Evolutionary conservation across 495 filamentous ascomycete genomes (phyloP), one percentile per base, ranked within the genome.

Genomic region (Penicillium macrosclerotiorum): DNA sequence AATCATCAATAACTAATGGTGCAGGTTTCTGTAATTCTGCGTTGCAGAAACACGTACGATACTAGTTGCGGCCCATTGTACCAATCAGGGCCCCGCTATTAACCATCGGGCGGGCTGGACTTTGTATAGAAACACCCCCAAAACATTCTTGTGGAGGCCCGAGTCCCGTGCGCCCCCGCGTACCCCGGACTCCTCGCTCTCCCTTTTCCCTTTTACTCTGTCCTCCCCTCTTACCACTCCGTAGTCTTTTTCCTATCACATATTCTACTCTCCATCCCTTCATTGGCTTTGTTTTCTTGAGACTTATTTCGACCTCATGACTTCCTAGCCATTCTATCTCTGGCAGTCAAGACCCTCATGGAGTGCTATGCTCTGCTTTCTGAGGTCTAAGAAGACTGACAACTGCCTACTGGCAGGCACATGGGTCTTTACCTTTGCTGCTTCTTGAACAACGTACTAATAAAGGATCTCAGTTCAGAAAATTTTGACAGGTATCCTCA

Each of bases 101-200:
- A 38, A 27, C 32, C 36, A 55, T 42, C 51, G 16, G 19, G 34
- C 12, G 31, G 18, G 13, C 34, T 16, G 6, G 16, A 16, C 2
- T 38, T 23, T 20, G 27, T 52, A 44, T 31, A 32, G 35, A 37
- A 37, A 37, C 35, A 9, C 7, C 17, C 18, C 17, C 33, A 20
- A 36, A 36, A 36, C 19, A 27, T 27, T 11, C 5, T 12, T 16
- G 42, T 31, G 31, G 17, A 39, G 23, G 11, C 35, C 25, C 13
- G 38, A 36, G 24, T 36, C 37, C 29, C 23, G 14, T 32, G 25
- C 54, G 45, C 46, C 60, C 60, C 60, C 57, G 44, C 44, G 37
- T 63, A 56, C 60, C 51, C 47, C 47, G 23, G 52, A 52, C 55
- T 47, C 29, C 31, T 26, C 24, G 24, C 13, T 27, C 31, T 40